Conservation (phyloP, 805 yeast species). For the Dipodascus geniculatus region DNA sequence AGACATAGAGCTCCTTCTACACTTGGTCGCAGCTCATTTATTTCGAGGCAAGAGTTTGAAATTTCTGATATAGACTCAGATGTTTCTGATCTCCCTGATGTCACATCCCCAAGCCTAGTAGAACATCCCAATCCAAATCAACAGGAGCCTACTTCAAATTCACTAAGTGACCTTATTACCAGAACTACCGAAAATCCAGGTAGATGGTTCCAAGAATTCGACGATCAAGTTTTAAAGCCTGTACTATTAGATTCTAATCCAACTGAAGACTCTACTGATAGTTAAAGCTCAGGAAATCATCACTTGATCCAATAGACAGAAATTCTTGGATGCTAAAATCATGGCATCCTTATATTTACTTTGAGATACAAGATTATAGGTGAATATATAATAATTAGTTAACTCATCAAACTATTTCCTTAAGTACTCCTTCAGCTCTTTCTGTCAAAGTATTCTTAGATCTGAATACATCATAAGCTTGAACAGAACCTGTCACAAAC, state of each 20-base stretch:
- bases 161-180: conserved; percentile 16
- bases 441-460: background rate
- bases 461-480: conserved; percentile 8
- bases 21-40: background rate
- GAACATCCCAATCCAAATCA: conserved; percentile 2
- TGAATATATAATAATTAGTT: too few species aligned
- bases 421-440: background rate
- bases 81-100: conserved; percentile 26
- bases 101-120: conserved; percentile 10
- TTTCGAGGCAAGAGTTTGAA: conserved; percentile 16
- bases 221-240: conserved; percentile 87
- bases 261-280: too few species aligned
- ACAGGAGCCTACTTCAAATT: conserved; percentile 2
- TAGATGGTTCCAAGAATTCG: conserved; percentile 87
- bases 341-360: too few species aligned
- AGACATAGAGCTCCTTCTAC: background rate
- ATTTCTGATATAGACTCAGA: conserved; percentile 25
- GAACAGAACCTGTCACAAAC: conserved; percentile 17
- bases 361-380: too few species aligned
- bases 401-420: background rate
- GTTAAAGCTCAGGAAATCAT: too few species aligned
- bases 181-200: conserved; percentile 55
- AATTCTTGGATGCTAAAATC: too few species aligned
- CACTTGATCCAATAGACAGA: too few species aligned
- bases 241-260: conserved; percentile 54